Evolutionary conservation across 2,329 filamentous ascomycete genomes (phyloP).

Genomic region (Pestalotiopsis sp.): DNA sequence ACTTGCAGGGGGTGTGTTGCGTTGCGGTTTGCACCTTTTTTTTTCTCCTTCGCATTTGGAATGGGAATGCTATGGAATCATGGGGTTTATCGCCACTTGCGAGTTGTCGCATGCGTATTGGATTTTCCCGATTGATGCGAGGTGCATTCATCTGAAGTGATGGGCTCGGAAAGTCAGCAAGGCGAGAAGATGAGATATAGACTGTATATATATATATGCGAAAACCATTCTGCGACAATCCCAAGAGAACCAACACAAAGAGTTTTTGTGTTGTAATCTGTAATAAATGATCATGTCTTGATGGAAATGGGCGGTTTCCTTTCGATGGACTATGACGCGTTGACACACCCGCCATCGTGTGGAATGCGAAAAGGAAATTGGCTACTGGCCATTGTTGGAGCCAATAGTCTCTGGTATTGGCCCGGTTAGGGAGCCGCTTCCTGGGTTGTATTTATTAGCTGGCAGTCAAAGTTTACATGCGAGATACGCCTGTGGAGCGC

Average conservation of each 20-base stretch:
- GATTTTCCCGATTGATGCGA: too few relatives aligned
- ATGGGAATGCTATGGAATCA: not conserved
- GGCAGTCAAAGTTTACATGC: not conserved
- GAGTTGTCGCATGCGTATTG: not conserved
- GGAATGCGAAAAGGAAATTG: slow-evolving; percentile 8
- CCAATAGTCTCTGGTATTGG: not conserved
- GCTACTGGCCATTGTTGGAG: not conserved
- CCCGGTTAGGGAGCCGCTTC: not conserved
- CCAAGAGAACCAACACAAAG: too few relatives aligned
- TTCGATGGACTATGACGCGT: slow-evolving; percentile 3
- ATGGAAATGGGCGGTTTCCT: not conserved
- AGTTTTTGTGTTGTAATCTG: too few relatives aligned
- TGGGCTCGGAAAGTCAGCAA: too few relatives aligned
- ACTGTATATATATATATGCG: too few relatives aligned
- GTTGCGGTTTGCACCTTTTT: not conserved
- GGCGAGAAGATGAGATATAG: too few relatives aligned
- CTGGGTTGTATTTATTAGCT: not conserved
- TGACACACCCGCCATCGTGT: not conserved
- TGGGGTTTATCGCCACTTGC: not conserved
- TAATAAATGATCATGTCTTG: not conserved
- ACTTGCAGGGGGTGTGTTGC: not conserved
- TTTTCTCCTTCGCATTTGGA: too few relatives aligned
- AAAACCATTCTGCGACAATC: too few relatives aligned
- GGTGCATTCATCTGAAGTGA: too few relatives aligned
- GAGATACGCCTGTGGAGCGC: not conserved